Evolutionary conservation across 371 early-diverging fungal genomes (phyloP).

Genomic region (Cokeromyces recurvatus): DNA sequence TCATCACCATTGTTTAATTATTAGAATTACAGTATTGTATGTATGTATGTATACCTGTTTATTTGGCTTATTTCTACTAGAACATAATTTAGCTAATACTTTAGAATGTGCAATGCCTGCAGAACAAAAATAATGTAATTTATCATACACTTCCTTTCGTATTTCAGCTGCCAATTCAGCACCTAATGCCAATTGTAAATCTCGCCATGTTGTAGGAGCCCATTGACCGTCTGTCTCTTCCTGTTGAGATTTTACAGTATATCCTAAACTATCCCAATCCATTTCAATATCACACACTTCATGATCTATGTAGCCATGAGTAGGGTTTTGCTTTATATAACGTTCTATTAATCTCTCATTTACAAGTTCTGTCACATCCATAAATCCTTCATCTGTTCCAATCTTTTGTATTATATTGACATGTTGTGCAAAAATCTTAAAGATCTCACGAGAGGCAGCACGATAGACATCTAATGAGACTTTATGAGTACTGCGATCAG

Average conservation of each 20-base stretch:
- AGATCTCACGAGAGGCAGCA: constrained; percentile 64
- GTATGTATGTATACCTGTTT: constrained; percentile 62
- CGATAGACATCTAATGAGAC: constrained; percentile 85
- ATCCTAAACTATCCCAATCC: constrained; percentile 32
- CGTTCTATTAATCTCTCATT: constrained; percentile 48
- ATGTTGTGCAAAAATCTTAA: constrained; percentile 58
- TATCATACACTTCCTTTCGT: constrained; percentile 58
- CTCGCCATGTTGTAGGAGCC: constrained; percentile 45
- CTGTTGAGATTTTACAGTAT: constrained; percentile 15
- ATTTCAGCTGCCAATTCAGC: constrained; percentile 68
- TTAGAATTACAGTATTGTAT: too few species aligned
- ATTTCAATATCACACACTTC: constrained; percentile 18
- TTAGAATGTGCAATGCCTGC: constrained; percentile 87
- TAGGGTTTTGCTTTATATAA: constrained; percentile 35
- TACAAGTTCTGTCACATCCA: constrained; percentile 78
- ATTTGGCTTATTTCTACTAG: constrained; percentile 84
- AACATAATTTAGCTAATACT: constrained; percentile 80
- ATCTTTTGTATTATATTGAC: constrained; percentile 58
- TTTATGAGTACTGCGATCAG: constrained; percentile 77
- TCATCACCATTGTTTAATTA: neutral
- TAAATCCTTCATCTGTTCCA: constrained; percentile 82
- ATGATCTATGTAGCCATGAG: constrained; percentile 14
- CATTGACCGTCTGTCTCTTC: constrained; percentile 23
- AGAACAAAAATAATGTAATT: constrained; percentile 78
- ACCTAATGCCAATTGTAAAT: constrained; percentile 70